Base-by-base conservation (phyloP, 768 basidiomycete genomes). In the Boletus eberwhitei region DNA sequence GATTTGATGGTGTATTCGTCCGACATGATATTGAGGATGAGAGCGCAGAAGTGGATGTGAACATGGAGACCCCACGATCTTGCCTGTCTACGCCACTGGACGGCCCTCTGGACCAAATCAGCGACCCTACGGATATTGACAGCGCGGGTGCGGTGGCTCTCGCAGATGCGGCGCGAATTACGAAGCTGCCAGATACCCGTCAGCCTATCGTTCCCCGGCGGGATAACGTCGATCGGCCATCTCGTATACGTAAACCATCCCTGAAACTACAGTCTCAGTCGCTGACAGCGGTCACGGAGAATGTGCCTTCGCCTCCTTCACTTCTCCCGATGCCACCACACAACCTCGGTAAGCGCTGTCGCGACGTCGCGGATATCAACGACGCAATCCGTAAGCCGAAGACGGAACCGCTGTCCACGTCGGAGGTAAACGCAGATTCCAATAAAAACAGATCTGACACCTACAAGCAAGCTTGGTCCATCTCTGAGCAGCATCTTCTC, bases 391-490 rank as follows among this genome's bases (percentile, higher is more conserved):
- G 55, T 29, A 62, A 60, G 43, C 45, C 24, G 13, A 63, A 59
- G 46, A 24, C 49, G 7, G 68, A 66, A 21, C 51, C 58, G 3
- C 48, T 54, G 11, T 53, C 53, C 5, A 26, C 46, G n/a, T 39
- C 53, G 48, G 64, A 54, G 48, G 61, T 59, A 26, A 62, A 60
- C 53, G 46, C 62, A 52, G 64, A 65, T 36, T 48, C 43, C 14
- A 65, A 62, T 21, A 79, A 56, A 22, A 42, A 29, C 38, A 59
- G 57, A 51, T 56, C 63, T 5, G 87, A 89, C 59, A 91, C 89
- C n/a, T 92, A 88, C 73, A 91, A 91, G 66, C 84, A 86, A 55
- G 79, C 86, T 1, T 93, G 90, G 90, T 81, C 84, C 2, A 74
- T 83, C 21, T 81, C 79, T 0, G 90, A 91, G 63, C 90, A 92